Conservation (phyloP, 352 stramenopile species). For the Phytophthora cactorum region DNA sequence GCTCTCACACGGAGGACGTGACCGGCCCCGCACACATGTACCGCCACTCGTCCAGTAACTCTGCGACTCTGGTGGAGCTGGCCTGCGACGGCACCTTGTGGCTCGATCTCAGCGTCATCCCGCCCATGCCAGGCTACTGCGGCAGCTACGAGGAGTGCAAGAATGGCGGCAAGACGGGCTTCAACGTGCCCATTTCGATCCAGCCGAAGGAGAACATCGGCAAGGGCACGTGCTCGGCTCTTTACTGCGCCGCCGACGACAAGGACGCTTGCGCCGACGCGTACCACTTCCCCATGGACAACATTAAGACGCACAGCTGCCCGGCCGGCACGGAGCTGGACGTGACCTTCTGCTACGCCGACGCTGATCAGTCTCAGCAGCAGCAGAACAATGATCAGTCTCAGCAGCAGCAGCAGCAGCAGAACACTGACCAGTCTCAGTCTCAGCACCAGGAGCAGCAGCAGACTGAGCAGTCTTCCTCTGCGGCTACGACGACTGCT, state of each 20-base stretch:
- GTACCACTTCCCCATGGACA: conserved; percentile 68
- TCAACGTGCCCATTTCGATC: conserved; percentile 62
- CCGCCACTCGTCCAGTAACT: conserved; percentile 41
- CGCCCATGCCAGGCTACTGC: conserved; percentile 41
- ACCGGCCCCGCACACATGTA: conserved; percentile 54
- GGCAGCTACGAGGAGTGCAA: conserved; percentile 46
- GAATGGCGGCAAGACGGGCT: conserved; percentile 45
- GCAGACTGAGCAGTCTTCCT: conserved; percentile 11
- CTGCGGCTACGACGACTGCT: conserved; percentile 1
- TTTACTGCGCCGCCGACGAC: conserved; percentile 44
- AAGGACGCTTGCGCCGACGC: conserved; percentile 46
- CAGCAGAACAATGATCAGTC: conserved; percentile 4
- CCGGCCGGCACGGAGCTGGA: conserved; percentile 41
- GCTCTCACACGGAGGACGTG: conserved; percentile 20
- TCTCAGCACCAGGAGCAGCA: conserved; percentile 22
- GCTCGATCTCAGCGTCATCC: conserved; percentile 75
- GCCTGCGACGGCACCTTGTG: conserved; percentile 45
- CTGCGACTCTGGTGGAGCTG: conserved; percentile 45
- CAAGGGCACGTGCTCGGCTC: conserved; percentile 34
- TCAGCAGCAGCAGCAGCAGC: conserved; percentile 12
- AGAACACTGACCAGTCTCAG: conserved; percentile 2
- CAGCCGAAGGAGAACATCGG: conserved; percentile 36
- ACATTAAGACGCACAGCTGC: conserved; percentile 75
- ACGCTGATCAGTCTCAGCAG: conserved; percentile 5
- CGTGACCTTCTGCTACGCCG: conserved; percentile 60